Percentiles rank a stretch among this genome's conserved stretches.
These are phyloP conservation scores for Suhomyces canberraensis DNA, from an alignment of 805 yeast species.

Conservation along the genomic window DNA sequence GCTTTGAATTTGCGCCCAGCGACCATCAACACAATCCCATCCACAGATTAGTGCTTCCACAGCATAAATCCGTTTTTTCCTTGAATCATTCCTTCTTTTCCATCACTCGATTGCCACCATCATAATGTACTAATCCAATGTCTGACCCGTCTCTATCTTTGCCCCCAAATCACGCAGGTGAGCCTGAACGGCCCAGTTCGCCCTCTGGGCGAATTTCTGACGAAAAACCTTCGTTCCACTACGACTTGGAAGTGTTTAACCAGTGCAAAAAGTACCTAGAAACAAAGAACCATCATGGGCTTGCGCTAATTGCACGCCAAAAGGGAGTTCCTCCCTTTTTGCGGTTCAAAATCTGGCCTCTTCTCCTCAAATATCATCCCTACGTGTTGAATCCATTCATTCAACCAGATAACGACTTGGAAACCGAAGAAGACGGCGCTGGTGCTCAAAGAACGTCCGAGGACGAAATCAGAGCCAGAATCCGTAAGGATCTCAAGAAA, in stretches of 20 bases:
- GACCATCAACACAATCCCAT: no score
- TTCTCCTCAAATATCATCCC: slow-evolving; percentile 77
- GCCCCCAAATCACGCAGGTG: no score
- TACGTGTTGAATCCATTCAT: slow-evolving; percentile 75
- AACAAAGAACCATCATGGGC: slow-evolving; percentile 63
- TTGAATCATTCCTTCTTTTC: no score
- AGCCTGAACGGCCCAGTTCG: not conserved
- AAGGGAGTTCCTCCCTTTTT: slow-evolving; percentile 82
- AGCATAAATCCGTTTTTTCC: no score
- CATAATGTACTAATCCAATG: not conserved
- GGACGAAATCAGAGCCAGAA: slow-evolving; percentile 30
- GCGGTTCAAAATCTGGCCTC: slow-evolving; percentile 81
- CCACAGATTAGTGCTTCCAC: no score
- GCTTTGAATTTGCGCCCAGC: no score
- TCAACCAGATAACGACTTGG: slow-evolving; percentile 50
- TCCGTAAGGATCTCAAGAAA: slow-evolving; percentile 57
- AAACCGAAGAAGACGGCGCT: slow-evolving; percentile 13
- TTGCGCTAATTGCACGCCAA: slow-evolving; percentile 78
- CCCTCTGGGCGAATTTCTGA: slow-evolving; percentile 1
- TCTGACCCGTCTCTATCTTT: not conserved
- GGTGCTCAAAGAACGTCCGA: not conserved
- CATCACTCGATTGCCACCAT: not conserved
- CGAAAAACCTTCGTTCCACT: slow-evolving; percentile 25
- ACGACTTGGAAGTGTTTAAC: slow-evolving; percentile 46
- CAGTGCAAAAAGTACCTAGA: slow-evolving; percentile 55